phyloP scores from a whole-genome alignment of 2,329 filamentous ascomycete species.

The Alternaria dauci region DNA sequence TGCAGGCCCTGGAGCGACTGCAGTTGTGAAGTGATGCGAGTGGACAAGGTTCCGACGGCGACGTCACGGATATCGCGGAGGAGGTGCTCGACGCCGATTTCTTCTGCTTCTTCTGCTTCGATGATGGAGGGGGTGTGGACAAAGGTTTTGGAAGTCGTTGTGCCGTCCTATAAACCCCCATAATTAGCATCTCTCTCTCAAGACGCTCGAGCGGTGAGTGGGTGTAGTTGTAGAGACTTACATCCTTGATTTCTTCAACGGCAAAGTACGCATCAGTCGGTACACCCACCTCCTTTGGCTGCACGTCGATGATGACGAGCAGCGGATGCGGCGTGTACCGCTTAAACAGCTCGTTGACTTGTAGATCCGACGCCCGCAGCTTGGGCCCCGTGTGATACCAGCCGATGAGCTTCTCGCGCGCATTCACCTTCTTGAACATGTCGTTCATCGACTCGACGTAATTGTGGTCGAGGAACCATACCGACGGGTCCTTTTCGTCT shows the following conservation, averaged over 20 bases:
- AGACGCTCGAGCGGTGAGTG: too few relatives aligned
- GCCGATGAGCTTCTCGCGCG: slow-evolving; percentile 96
- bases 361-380: slow-evolving; percentile 91
- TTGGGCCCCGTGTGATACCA: slow-evolving; percentile 99
- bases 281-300: slow-evolving; percentile 96
- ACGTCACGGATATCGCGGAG: slow-evolving; percentile 98
- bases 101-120: slow-evolving; percentile 97
- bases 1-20: slow-evolving; percentile 97
- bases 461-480: slow-evolving; percentile 99
- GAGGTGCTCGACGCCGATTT: slow-evolving; percentile 97
- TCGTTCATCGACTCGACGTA: slow-evolving; percentile 99
- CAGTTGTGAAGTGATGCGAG: slow-evolving; percentile 95
- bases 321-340: slow-evolving; percentile 96
- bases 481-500: slow-evolving; percentile 96
- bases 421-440: slow-evolving; percentile 99
- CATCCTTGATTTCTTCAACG: slow-evolving; percentile 99
- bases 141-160: slow-evolving; percentile 95
- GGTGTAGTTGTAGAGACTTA: too few relatives aligned
- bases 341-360: slow-evolving; percentile 99
- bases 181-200: not conserved
- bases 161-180: slow-evolving; percentile 75
- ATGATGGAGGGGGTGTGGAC: slow-evolving; percentile 98
- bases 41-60: slow-evolving; percentile 94
- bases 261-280: slow-evolving; percentile 99
- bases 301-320: slow-evolving; percentile 97